Base-by-base conservation (phyloP, 2,329 filamentous ascomycete genomes). In the Sporothrix sp. region DNA sequence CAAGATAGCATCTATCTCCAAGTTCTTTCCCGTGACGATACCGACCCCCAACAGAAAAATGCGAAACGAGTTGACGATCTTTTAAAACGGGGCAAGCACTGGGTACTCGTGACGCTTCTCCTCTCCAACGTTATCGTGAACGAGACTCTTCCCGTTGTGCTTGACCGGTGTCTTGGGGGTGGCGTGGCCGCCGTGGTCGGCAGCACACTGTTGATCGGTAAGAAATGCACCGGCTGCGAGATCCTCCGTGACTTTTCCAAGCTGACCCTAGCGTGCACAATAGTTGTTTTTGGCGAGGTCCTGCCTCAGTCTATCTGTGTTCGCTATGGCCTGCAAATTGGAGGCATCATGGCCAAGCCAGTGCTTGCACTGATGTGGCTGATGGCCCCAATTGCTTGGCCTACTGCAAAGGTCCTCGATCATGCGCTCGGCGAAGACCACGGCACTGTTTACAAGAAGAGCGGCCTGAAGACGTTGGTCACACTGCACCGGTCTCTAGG, bases 91-190 rank as follows among this genome's bases (percentile, higher is more conserved):
- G 93, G 93, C 60, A 98, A 98, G 66, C 93, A 98, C 68, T 98
- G 93, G 93, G 91, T 98, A 18, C 73, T 98, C 52, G 93, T 98
- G 49, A 97, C 93, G 3, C 71, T 98, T 23, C 77, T 98, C 7
- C 73, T 98, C 51, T 89, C 89, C 66, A 98, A 98, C 66, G 93
- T 98, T 63, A 94, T 98, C 61, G 95, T 94, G 58, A 97, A 98
- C 66, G 93, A 97, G 69, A 94, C 91, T 2, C 74, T 96, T 13
- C 93, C 93, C 25, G 95, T 98, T 55, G 87, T 98, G 10, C 78
- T 98, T 47, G 93, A 98, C 68, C 78, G 93, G 51, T 95, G 89
- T 51, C 78, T 98, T 16, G 93, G 93, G 27, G 93, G 93, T 58
- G 93, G 93, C 57, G 90, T 94, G 73, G 90, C 91, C 54, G 93